Evolutionary conservation across 2,329 filamentous ascomycete genomes (phyloP), one percentile per base, ranked within the genome.

Genomic region (Madurella fahalii): DNA sequence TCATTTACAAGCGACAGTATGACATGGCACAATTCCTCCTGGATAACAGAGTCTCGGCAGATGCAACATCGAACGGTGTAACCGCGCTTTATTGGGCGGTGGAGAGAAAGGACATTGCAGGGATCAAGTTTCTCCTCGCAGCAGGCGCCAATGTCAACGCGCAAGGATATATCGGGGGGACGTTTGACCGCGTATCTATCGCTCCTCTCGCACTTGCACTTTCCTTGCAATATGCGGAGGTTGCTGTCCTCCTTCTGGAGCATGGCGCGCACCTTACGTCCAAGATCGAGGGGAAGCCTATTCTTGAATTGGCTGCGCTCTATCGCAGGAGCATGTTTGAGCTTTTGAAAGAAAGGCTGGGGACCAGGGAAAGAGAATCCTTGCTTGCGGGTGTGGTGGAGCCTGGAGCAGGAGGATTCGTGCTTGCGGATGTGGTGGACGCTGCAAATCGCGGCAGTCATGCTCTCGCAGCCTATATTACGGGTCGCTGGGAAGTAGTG

Each of bases 391-490:
- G 51, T 20, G 16, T 55, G 25, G n/a, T 55, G 18, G 37, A 55
- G 25, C 16, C 20, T n/a, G 41, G 9, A 13, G 41, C 41, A 25
- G 7, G 1, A 4, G 16, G 30, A n/a, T 18, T 42, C 5, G 3
- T 47, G 13, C 41, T 41, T 37, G 53, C 41, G 16, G 53, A 55
- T 20, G 16, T 55, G 25, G n/a, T 55, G 18, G 37, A 55, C 12
- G 30, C 48, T 25, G 53, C 53, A 25, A n/a, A 5, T 18, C n/a
- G 13, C 2, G 53, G 53, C 12, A 15, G 39, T 4, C 25, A 43
- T 9, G 47, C 41, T 17, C 31, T 50, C 18, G 16, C 15, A 34
- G 40, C 2, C 9, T 55, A 50, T 31, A 30, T 55, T 8, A 5
- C 16, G 17, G 40, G 9, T 2, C 40, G 41, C 9, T 20, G 17